Conservation (phyloP, 176 grass and related monocot species). For the Juncus effusus region DNA sequence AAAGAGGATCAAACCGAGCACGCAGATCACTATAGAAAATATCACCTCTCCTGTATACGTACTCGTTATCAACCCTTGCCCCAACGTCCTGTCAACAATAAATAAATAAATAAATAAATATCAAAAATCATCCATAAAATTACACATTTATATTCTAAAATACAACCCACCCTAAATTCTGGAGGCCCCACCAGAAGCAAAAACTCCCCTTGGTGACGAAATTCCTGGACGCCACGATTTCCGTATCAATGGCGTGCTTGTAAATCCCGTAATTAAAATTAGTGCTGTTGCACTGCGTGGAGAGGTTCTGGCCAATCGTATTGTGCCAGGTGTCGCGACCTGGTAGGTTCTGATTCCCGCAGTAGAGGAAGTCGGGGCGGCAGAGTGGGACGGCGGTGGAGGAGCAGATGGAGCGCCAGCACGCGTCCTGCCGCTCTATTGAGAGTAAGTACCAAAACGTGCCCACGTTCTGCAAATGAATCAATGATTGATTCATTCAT, state of each 20-base stretch:
- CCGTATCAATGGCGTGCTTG: slow-evolving; percentile 39
- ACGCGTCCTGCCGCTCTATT: slow-evolving; percentile 54
- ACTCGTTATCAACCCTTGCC: slow-evolving; percentile 75
- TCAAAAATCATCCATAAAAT: no score
- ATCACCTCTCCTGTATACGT: slow-evolving; percentile 73
- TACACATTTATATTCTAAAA: neutral
- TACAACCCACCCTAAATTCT: slow-evolving; percentile 58
- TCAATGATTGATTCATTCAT: neutral
- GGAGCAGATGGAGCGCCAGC: slow-evolving; percentile 55
- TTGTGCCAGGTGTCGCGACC: slow-evolving; percentile 40
- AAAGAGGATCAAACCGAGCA: slow-evolving; percentile 82
- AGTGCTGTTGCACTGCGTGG: slow-evolving; percentile 19
- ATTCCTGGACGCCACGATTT: slow-evolving; percentile 48
- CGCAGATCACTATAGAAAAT: slow-evolving; percentile 83
- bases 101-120: no score
- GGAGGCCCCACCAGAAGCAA: slow-evolving; percentile 99
- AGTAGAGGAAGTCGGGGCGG: slow-evolving; percentile 48
- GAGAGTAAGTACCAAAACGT: slow-evolving; percentile 86
- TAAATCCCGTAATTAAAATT: slow-evolving; percentile 76
- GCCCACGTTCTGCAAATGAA: slow-evolving; percentile 65
- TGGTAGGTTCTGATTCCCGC: slow-evolving; percentile 21
- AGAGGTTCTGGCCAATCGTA: neutral
- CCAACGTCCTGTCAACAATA: slow-evolving; percentile 57
- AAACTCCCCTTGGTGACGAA: slow-evolving; percentile 74
- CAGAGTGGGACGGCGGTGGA: neutral